Conservation (phyloP, 306 rosid species). For the Citrullus mucosospermus region DNA sequence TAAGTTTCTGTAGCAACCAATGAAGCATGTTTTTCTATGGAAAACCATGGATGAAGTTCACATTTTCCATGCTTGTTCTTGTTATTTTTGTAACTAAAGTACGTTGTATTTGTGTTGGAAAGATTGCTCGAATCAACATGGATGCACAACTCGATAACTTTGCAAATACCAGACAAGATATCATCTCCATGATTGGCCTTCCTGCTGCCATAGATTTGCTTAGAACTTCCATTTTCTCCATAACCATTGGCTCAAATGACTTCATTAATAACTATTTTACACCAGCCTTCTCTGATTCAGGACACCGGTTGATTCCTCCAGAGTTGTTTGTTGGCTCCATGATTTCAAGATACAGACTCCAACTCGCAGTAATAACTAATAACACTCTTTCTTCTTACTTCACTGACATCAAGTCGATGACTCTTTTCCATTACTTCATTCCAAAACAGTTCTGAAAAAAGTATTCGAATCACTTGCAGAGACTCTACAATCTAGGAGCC, state of each 20-base stretch:
- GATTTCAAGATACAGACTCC: constrained; percentile 39
- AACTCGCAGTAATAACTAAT: constrained; percentile 41
- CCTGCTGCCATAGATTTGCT: constrained; percentile 25
- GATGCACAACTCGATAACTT: constrained; percentile 54
- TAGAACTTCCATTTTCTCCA: constrained; percentile 28
- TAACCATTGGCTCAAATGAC: constrained; percentile 60
- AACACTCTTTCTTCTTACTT: background rate
- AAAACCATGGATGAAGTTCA: background rate
- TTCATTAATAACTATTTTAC: constrained; percentile 52
- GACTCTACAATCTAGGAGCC: constrained; percentile 50
- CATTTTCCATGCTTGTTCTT: background rate
- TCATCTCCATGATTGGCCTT: constrained; percentile 35
- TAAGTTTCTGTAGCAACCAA: constrained; percentile 16
- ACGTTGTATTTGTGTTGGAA: background rate
- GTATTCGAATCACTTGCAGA: constrained; percentile 19
- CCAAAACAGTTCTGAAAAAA: background rate
- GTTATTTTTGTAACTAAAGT: background rate
- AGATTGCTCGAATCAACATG: constrained; percentile 54
- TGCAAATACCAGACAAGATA: constrained; percentile 53
- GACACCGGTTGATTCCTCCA: constrained; percentile 18
- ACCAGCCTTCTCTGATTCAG: constrained; percentile 18
- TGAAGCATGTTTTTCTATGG: background rate
- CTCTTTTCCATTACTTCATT: background rate
- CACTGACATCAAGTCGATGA: background rate
- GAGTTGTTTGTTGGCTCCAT: constrained; percentile 31